Evolutionary conservation across 169 alveolate species (phyloP), one percentile per base, ranked within the genome.

Genomic region (Cryptosporidium sp.): DNA sequence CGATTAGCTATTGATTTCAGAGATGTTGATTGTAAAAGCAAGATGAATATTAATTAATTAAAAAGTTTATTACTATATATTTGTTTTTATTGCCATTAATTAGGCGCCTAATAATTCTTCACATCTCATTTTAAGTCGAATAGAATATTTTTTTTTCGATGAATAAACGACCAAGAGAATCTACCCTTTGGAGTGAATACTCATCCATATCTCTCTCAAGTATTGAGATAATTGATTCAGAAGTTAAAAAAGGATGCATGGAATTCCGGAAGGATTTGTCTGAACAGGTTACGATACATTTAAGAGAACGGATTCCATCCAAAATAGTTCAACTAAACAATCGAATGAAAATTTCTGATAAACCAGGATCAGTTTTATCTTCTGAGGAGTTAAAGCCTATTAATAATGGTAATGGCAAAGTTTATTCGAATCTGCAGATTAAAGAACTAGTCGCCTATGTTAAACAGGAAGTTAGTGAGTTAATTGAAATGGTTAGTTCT

Each of bases 291-390:
- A 80, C 94, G 8, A 91, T 85, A 42, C 93, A 96, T 8, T 48
- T 95, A 33, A 93, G 96, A 56, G 97, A 95, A 52, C 92, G 97
- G 53, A 95, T 95, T 53, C 97, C 97, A 1, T 68, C 75, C 35
- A 95, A 95, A 71, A 95, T 95, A n/a, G 91, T 95, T 29, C 93
- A 94, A 72, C 94, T 95, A 69, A 95, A 94, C 92, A 85, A 84
- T 31, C 85, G 86, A 48, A 93, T 95, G 91, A 96, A 93, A 60
- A 91, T 92, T 33, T 85, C 85, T 68, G 56, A 86, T 44, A 84
- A 56, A 12, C 93, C 85, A 16, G 93, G 89, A 8, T 39, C 61
- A 0, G 45, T 67, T 6, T 48, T 70, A 44, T 39, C 58, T 2
- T 85, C 85, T 26, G 60, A 67, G 3, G 84, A 44, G 23, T 85